Percentiles rank a stretch among this genome's conserved stretches.
Conservation (phyloP, 176 grass and related monocot genomes). For the Rhynchospora breviuscula region DNA sequence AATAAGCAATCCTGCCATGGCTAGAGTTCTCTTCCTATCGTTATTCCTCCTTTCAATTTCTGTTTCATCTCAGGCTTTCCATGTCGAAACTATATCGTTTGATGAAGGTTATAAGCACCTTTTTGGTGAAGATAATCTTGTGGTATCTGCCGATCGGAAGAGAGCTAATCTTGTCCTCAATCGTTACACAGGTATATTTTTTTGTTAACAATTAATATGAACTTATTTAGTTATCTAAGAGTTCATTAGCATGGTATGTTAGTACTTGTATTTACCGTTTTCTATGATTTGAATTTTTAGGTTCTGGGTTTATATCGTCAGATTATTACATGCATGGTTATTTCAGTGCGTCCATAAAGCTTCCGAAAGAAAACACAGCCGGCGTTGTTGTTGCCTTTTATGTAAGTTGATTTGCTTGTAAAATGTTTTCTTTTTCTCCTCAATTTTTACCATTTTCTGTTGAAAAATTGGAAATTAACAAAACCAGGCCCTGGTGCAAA, state of each 20-base stretch:
- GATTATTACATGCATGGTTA: constrained; percentile 40
- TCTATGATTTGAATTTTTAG: constrained; percentile 9
- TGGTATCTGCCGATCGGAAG: constrained; percentile 32
- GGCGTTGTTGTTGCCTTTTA: constrained; percentile 55
- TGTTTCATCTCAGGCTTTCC: constrained; percentile 27
- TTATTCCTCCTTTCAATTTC: constrained; percentile 1
- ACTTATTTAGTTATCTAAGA: neutral
- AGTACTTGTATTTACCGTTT: neutral
- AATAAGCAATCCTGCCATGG: constrained; percentile 2
- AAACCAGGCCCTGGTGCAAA: neutral
- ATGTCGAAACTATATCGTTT: constrained; percentile 45
- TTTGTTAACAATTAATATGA: neutral
- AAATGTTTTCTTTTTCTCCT: neutral
- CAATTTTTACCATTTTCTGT: neutral
- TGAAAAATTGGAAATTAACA: neutral
- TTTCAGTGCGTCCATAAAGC: constrained; percentile 47
- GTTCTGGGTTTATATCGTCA: constrained; percentile 47
- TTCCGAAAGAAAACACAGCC: constrained; percentile 40
- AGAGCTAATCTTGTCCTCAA: constrained; percentile 66
- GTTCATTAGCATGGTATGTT: neutral
- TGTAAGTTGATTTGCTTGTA: constrained; percentile 11
- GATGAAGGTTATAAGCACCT: constrained; percentile 57
- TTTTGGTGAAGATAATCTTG: constrained; percentile 68
- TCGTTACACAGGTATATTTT: constrained; percentile 52
- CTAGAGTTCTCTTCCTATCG: constrained; percentile 14